These are phyloP conservation scores for Aspergillus pseudoterreus DNA, from an alignment of 2,329 filamentous ascomycete genomes.

Conservation along the genomic window DNA sequence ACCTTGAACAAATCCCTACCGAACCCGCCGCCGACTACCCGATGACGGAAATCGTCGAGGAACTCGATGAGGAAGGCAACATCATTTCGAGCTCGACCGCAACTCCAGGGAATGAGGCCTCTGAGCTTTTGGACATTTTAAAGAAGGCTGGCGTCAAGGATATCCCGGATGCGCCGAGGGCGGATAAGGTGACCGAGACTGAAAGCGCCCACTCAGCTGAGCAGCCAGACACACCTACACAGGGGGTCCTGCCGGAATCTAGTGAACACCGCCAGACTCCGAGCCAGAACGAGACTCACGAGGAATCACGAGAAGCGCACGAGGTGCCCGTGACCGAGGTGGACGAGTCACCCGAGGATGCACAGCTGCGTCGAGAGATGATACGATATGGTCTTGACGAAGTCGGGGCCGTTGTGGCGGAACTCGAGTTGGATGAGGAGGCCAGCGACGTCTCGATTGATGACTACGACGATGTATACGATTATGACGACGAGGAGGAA, in stretches of 20 bases:
- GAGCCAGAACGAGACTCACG: constrained; percentile 8
- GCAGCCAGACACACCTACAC: background rate
- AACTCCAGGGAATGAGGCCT: constrained; percentile 63
- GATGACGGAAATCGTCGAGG: constrained; percentile 86
- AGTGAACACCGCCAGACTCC: background rate
- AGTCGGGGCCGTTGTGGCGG: constrained; percentile 86
- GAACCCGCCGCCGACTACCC: constrained; percentile 67
- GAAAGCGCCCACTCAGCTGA: background rate
- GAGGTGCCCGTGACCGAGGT: constrained; percentile 59
- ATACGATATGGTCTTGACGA: constrained; percentile 83
- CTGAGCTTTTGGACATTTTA: constrained; percentile 67
- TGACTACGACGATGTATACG: constrained; percentile 53
- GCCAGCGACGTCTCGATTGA: constrained; percentile 49
- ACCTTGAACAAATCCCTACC: constrained; percentile 56
- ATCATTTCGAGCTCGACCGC: constrained; percentile 66
- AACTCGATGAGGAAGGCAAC: constrained; percentile 87
- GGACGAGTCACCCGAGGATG: constrained; percentile 76
- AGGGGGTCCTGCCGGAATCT: background rate
- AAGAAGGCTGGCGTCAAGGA: constrained; percentile 70
- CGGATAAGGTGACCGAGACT: background rate
- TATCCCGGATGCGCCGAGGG: constrained; percentile 25
- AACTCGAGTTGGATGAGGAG: constrained; percentile 76
- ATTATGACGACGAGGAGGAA: constrained; percentile 50
- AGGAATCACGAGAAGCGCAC: constrained; percentile 18
- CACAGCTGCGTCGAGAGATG: constrained; percentile 79